Conservation (phyloP, 2,329 filamentous ascomycete genomes). For the Metarhizium anisopliae region DNA sequence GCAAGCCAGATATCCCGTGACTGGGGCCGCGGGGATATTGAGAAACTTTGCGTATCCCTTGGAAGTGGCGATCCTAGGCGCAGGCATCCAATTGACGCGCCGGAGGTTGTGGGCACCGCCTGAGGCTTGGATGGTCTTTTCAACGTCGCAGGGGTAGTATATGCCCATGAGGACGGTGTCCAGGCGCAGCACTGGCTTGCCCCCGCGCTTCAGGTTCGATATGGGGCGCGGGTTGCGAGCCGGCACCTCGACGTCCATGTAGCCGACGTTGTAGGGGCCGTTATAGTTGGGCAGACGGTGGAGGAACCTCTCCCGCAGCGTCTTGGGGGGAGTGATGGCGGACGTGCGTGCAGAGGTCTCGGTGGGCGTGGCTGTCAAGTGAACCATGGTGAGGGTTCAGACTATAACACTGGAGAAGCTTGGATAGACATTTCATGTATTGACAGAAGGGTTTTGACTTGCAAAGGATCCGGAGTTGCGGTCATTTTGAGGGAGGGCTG, state of each 20-base stretch:
- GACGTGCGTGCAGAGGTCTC: slow-evolving; percentile 6
- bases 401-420: neutral
- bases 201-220: slow-evolving; percentile 30
- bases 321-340: slow-evolving; percentile 19
- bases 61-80: slow-evolving; percentile 45
- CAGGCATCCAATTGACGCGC: slow-evolving; percentile 53
- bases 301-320: slow-evolving; percentile 28
- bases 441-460: neutral
- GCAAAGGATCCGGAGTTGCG: neutral
- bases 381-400: slow-evolving; percentile 1
- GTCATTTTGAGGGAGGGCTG: neutral
- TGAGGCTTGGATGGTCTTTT: slow-evolving; percentile 10
- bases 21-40: slow-evolving; percentile 36
- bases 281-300: slow-evolving; percentile 50
- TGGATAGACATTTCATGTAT: neutral
- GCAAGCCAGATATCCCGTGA: slow-evolving; percentile 43
- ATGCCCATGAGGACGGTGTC: slow-evolving; percentile 54
- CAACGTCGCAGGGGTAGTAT: slow-evolving; percentile 52
- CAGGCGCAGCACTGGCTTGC: slow-evolving; percentile 29
- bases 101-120: slow-evolving; percentile 33
- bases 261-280: slow-evolving; percentile 60
- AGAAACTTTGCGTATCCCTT: slow-evolving; percentile 56
- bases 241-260: slow-evolving; percentile 57
- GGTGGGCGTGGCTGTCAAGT: neutral
- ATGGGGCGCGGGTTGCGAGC: slow-evolving; percentile 30